Percentiles rank a stretch among this genome's conserved stretches.
phyloP scores from a whole-genome alignment of 2,329 filamentous ascomycete species.

The Nakataea oryzae region DNA sequence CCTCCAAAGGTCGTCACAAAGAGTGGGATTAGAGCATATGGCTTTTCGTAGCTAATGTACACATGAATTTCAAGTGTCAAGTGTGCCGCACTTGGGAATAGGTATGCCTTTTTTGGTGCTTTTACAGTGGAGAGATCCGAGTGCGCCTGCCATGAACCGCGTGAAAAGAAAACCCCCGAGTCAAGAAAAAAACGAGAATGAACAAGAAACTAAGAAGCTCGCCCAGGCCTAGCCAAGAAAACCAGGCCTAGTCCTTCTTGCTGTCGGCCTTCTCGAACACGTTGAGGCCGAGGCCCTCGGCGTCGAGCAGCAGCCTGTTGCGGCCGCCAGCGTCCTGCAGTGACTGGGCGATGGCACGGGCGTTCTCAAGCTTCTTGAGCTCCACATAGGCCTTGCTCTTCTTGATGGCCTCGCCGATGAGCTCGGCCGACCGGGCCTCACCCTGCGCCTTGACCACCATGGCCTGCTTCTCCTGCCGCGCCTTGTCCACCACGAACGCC shows the following conservation, averaged over 20 bases:
- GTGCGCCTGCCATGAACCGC: neutral
- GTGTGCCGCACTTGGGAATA: neutral
- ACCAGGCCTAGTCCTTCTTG: slow-evolving; percentile 28
- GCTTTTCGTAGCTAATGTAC: neutral
- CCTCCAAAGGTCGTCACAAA: neutral
- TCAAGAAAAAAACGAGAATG: neutral
- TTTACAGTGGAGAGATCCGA: no score
- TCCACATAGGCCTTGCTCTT: slow-evolving; percentile 96
- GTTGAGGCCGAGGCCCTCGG: slow-evolving; percentile 84
- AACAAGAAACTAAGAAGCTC: neutral
- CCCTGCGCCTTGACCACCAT: slow-evolving; percentile 97
- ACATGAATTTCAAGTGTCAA: neutral
- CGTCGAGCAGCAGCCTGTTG: slow-evolving; percentile 92
- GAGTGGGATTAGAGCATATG: neutral
- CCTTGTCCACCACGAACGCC: slow-evolving; percentile 97
- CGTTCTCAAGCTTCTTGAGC: slow-evolving; percentile 96
- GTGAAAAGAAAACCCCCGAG: neutral
- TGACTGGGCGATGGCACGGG: slow-evolving; percentile 75
- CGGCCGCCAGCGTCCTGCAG: slow-evolving; percentile 75
- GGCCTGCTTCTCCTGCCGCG: slow-evolving; percentile 97
- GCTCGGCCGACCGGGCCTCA: slow-evolving; percentile 94
- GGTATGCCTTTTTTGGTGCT: neutral
- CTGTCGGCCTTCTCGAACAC: slow-evolving; percentile 47
- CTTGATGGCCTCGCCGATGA: slow-evolving; percentile 99
- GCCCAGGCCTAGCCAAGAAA: neutral